Percentiles rank a stretch among this genome's conserved stretches.
Evolutionary conservation across 345 rosid genomes (phyloP).

Genomic region (Camelina hispida): DNA sequence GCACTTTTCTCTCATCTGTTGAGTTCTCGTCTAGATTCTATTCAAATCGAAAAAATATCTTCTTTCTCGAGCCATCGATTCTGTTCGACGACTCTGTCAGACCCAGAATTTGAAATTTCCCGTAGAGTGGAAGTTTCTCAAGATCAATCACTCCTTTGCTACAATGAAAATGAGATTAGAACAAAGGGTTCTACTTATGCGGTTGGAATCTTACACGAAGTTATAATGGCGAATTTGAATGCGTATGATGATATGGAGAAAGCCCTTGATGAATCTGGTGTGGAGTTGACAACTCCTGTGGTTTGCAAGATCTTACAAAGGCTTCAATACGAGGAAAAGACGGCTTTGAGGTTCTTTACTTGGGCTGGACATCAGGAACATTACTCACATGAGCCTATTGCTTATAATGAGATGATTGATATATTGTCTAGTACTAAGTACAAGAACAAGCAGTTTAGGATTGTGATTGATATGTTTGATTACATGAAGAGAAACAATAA

Average conservation of each 20-base stretch:
- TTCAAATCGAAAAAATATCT: conserved; percentile 8
- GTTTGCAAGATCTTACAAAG: conserved; percentile 67
- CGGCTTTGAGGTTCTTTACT: conserved; percentile 76
- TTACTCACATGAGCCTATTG: conserved; percentile 67
- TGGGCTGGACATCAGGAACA: conserved; percentile 72
- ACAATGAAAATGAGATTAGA: conserved; percentile 33
- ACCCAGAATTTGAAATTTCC: background rate
- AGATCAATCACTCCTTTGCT: conserved; percentile 24
- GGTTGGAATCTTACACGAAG: conserved; percentile 56
- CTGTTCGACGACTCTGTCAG: conserved; percentile 33
- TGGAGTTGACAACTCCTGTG: conserved; percentile 59
- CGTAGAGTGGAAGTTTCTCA: background rate
- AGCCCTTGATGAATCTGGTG: conserved; percentile 59
- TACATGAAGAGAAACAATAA: conserved; percentile 73
- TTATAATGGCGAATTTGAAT: conserved; percentile 51
- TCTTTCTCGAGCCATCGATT: background rate
- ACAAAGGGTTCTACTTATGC: conserved; percentile 39
- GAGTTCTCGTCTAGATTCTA: conserved; percentile 9
- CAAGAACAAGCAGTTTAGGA: conserved; percentile 75
- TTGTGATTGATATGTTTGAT: conserved; percentile 83
- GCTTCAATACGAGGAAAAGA: conserved; percentile 78
- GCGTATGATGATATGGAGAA: conserved; percentile 61
- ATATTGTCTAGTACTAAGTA: conserved; percentile 82
- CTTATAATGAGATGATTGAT: conserved; percentile 80
- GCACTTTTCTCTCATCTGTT: conserved; percentile 4